A percentile compares a stretch with the other conserved stretches of the same genome.
Evolutionary conservation across 352 stramenopile genomes (phyloP).

Genomic region (Nothophytophthora sp.): DNA sequence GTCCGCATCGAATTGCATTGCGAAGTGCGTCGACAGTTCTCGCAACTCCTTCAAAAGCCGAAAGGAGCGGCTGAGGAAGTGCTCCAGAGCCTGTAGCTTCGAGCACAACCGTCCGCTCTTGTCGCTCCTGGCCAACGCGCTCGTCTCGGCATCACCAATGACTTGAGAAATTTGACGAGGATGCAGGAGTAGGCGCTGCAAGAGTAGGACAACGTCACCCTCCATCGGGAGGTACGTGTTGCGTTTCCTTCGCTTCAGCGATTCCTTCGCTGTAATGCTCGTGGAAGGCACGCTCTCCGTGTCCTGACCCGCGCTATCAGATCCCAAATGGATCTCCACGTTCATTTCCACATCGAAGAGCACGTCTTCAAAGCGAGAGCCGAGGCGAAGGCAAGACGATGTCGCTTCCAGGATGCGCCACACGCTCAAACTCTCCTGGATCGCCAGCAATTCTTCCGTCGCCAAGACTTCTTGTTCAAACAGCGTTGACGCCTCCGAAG

Average conservation of each 20-base stretch:
- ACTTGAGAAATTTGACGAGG: conserved; percentile 32
- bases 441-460: conserved; percentile 51
- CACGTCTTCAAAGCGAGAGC: conserved; percentile 49
- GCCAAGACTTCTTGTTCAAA: conserved; percentile 46
- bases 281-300: too few species aligned
- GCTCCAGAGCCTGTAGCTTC: conserved; percentile 51
- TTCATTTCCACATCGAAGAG: conserved; percentile 45
- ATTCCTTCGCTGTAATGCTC: conserved; percentile 30
- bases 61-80: conserved; percentile 52
- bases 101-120: conserved; percentile 28
- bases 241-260: conserved; percentile 29
- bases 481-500: conserved; percentile 18
- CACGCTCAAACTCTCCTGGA: conserved; percentile 51
- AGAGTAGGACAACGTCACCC: conserved; percentile 43
- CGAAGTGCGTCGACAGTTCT: conserved; percentile 53
- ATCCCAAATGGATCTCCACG: conserved; percentile 32
- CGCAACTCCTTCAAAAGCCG: conserved; percentile 61
- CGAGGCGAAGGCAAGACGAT: conserved; percentile 41
- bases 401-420: conserved; percentile 56
- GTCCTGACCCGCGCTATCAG: too few species aligned
- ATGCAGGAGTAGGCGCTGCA: conserved; percentile 59
- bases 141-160: conserved; percentile 26
- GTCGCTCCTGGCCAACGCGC: conserved; percentile 12
- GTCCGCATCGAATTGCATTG: conserved; percentile 45
- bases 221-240: conserved; percentile 42